Conservation (phyloP, 371 early-diverging fungal genomes). For the Dentiscutata heterogama region DNA sequence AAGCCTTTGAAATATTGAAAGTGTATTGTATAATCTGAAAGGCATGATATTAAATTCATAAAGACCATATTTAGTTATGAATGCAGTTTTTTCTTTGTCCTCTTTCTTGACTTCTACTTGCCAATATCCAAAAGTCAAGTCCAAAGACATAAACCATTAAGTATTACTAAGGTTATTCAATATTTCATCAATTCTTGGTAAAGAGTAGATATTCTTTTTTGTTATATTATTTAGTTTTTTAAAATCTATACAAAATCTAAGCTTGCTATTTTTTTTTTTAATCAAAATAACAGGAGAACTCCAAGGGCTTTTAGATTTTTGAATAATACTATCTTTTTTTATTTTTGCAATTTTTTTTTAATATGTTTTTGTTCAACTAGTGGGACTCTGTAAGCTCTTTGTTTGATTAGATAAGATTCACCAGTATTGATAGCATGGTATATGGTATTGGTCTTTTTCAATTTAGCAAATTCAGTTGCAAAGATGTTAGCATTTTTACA, state of each 20-base stretch:
- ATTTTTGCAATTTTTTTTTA: too few species aligned
- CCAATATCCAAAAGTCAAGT: constrained; percentile 29
- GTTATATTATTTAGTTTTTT: background rate
- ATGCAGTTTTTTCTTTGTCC: constrained; percentile 10
- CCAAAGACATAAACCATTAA: background rate
- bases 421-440: too few species aligned
- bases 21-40: too few species aligned
- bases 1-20: constrained; percentile 49
- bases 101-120: constrained; percentile 37
- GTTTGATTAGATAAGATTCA: too few species aligned
- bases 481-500: too few species aligned
- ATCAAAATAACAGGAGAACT: background rate
- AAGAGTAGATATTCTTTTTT: background rate
- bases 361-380: too few species aligned
- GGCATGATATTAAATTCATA: constrained; percentile 9
- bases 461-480: too few species aligned
- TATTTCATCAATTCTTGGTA: background rate
- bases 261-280: constrained; percentile 3
- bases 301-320: background rate
- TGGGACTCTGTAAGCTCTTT: too few species aligned
- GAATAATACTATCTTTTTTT: background rate
- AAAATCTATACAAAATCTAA: background rate
- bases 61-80: background rate
- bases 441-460: too few species aligned
- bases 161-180: background rate